These are phyloP conservation scores for Edaphochlamys debaryana DNA, from an alignment of 139 green algal genomes.

Conservation along the genomic window DNA sequence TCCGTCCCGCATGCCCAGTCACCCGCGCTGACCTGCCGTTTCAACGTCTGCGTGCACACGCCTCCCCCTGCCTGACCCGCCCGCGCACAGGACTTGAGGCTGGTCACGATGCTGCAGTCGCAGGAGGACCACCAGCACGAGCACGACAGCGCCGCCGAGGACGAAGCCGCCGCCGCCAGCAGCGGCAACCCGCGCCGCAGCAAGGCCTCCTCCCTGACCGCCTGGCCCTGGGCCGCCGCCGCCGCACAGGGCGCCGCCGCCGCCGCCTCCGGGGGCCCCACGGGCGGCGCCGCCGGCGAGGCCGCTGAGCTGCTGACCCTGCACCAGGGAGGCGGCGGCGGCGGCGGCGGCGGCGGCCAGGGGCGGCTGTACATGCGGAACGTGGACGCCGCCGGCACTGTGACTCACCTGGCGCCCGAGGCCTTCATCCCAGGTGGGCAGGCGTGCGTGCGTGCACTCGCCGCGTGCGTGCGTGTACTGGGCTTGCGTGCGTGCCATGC, in stretches of 20 bases:
- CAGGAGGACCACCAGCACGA: neutral
- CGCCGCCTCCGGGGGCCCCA: neutral
- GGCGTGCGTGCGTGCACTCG: no score
- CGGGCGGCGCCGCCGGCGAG: neutral
- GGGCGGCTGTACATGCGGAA: conserved; percentile 17
- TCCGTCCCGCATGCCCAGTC: neutral
- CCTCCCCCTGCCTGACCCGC: no score
- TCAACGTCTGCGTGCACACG: no score
- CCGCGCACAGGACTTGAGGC: no score
- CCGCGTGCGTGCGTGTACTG: no score
- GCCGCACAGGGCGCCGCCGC: neutral
- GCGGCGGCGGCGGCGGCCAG: no score
- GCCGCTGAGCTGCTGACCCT: neutral
- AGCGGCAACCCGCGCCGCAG: neutral
- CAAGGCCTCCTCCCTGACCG: neutral
- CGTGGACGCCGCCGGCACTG: conserved; percentile 19
- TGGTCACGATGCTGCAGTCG: no score
- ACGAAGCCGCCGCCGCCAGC: neutral
- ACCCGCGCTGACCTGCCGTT: no score
- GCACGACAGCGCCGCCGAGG: neutral
- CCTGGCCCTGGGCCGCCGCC: neutral
- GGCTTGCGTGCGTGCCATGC: no score
- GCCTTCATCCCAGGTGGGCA: conserved; percentile 9
- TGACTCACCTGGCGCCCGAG: conserved; percentile 25
- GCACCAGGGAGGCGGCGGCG: no score